phyloP scores from a whole-genome alignment of 2,329 filamentous ascomycete genomes.

The Sclerotinia trifoliorum region DNA sequence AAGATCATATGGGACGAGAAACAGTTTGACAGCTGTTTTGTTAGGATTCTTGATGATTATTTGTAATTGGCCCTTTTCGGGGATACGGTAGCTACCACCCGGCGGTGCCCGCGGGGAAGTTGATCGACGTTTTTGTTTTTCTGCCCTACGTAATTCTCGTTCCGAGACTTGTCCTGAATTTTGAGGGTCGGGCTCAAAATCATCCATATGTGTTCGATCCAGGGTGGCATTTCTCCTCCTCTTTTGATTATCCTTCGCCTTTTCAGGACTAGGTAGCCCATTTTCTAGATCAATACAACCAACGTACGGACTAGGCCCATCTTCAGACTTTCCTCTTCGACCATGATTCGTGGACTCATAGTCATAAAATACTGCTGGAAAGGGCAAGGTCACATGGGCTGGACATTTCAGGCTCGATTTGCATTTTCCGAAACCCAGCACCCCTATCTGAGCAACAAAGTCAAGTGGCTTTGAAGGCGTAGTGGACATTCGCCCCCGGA shows the following conservation, averaged over 20 bases:
- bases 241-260: constrained; percentile 45
- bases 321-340: constrained; percentile 61
- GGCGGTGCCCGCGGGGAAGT: constrained; percentile 66
- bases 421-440: constrained; percentile 85
- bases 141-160: constrained; percentile 46
- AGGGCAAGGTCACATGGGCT: constrained; percentile 83
- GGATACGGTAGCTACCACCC: constrained; percentile 90
- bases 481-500: constrained; percentile 94
- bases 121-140: constrained; percentile 60
- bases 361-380: constrained; percentile 94
- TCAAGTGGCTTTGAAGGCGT: constrained; percentile 89
- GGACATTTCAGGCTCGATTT: constrained; percentile 83
- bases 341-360: constrained; percentile 69
- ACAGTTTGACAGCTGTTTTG: constrained; percentile 95
- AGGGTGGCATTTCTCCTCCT: constrained; percentile 37
- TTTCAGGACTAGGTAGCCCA: constrained; percentile 57
- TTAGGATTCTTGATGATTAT: constrained; percentile 98
- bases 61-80: constrained; percentile 88
- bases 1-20: constrained; percentile 89
- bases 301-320: constrained; percentile 94
- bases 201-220: constrained; percentile 27
- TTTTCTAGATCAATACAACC: constrained; percentile 90
- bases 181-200: constrained; percentile 31
- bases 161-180: constrained; percentile 34
- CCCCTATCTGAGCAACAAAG: constrained; percentile 93